A percentile compares a stretch with the other conserved stretches of the same genome.
Evolutionary conservation across 2,329 filamentous ascomycete species (phyloP).

Genomic region (Fusarium buharicum): DNA sequence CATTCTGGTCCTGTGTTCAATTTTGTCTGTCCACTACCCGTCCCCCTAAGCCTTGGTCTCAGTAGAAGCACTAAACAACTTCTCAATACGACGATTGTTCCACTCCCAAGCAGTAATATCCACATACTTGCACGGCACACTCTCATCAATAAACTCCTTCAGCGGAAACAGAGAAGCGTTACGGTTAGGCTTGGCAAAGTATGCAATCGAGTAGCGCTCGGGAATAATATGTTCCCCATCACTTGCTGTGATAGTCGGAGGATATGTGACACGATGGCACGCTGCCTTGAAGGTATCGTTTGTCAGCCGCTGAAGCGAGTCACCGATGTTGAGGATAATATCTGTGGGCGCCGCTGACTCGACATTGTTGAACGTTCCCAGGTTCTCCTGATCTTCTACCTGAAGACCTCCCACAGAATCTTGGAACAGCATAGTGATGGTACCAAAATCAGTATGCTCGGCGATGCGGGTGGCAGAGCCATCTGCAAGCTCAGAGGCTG

Average conservation of each 20-base stretch:
- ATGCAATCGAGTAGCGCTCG: conserved; percentile 44
- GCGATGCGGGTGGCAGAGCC: conserved; percentile 46
- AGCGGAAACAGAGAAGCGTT: conserved; percentile 44
- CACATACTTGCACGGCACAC: conserved; percentile 43
- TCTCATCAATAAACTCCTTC: conserved; percentile 46
- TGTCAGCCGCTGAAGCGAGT: conserved; percentile 53
- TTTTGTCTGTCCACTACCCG: background rate
- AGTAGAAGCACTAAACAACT: conserved; percentile 28
- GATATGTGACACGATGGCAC: conserved; percentile 50
- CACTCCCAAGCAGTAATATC: conserved; percentile 51
- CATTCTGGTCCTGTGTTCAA: no score
- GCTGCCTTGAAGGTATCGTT: conserved; percentile 50
- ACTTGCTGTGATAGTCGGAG: conserved; percentile 32
- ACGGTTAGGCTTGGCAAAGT: conserved; percentile 49
- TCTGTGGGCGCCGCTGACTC: conserved; percentile 41
- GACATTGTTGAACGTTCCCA: conserved; percentile 42
- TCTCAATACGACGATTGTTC: conserved; percentile 44
- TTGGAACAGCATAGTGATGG: conserved; percentile 49
- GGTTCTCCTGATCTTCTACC: conserved; percentile 43
- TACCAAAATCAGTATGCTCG: conserved; percentile 50
- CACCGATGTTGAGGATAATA: conserved; percentile 55
- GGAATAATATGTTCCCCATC: conserved; percentile 42
- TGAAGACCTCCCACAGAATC: conserved; percentile 46
- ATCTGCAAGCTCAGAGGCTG: conserved; percentile 44
- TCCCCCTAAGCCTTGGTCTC: conserved; percentile 7